Evolutionary conservation across 352 stramenopile species (phyloP).

Genomic region (Globisporangium polare): DNA sequence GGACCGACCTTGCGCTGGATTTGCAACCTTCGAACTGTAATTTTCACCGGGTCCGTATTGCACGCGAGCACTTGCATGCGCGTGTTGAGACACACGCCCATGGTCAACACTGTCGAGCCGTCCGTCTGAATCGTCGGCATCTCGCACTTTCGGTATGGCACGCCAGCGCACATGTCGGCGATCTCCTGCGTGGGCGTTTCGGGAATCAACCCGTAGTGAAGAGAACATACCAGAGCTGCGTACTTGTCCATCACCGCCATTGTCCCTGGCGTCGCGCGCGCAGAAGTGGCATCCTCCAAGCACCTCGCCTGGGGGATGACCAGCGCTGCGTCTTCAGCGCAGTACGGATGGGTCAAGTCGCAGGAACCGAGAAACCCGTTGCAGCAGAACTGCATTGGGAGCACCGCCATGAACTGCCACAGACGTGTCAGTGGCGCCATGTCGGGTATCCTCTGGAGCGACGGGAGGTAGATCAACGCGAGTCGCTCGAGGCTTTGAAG

Average conservation of each 20-base stretch:
- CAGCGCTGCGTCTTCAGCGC: not conserved
- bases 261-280: not conserved
- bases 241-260: not conserved
- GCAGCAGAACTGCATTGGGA: not conserved
- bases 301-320: not conserved
- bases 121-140: not conserved
- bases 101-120: not conserved
- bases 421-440: constrained; percentile 1
- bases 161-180: not conserved
- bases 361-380: not conserved
- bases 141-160: not conserved
- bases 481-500: constrained; percentile 11
- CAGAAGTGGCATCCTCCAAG: not conserved
- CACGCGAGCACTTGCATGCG: constrained; percentile 4
- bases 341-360: not conserved
- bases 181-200: not conserved
- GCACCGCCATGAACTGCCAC: not conserved
- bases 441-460: constrained; percentile 14
- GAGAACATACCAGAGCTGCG: not conserved
- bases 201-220: not conserved
- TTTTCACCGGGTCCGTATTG: too few relatives aligned
- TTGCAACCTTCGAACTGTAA: not conserved
- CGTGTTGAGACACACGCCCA: constrained; percentile 5
- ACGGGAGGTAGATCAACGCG: constrained; percentile 15
- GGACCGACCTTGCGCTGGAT: constrained; percentile 4